These are phyloP conservation scores for Sarocladium kiliense DNA, from an alignment of 2,329 filamentous ascomycete genomes.

Conservation along the genomic window DNA sequence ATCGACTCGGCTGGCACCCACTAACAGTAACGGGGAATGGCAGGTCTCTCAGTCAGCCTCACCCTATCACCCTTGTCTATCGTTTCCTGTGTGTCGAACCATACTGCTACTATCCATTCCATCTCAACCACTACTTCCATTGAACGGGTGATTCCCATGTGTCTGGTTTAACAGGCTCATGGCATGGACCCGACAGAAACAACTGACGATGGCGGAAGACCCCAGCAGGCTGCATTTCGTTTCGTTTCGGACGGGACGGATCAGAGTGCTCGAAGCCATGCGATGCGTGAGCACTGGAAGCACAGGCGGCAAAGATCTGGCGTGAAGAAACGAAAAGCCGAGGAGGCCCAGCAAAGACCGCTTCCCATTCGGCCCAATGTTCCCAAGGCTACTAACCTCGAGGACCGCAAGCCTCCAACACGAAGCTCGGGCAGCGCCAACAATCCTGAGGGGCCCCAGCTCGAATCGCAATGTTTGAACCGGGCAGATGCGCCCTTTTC, in stretches of 20 bases:
- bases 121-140: too few relatives aligned
- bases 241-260: not conserved
- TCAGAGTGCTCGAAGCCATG: conserved; percentile 23
- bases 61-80: too few relatives aligned
- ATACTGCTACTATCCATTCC: too few relatives aligned
- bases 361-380: not conserved
- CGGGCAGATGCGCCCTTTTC: too few relatives aligned
- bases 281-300: conserved; percentile 31
- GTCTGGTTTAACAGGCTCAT: too few relatives aligned
- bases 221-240: not conserved
- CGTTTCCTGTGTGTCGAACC: too few relatives aligned
- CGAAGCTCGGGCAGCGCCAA: not conserved
- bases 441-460: not conserved
- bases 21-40: too few relatives aligned
- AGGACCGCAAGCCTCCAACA: not conserved
- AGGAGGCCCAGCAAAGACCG: not conserved
- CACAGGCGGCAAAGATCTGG: conserved; percentile 17
- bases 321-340: conserved; percentile 9
- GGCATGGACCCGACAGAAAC: not conserved
- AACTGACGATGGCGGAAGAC: not conserved
- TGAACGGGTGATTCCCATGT: too few relatives aligned
- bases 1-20: too few relatives aligned
- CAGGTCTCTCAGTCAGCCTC: too few relatives aligned
- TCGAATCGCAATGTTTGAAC: too few relatives aligned
- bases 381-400: not conserved